Conservation (phyloP, 1,284 basidiomycete genomes). For the Ceratobasidium sp. region DNA sequence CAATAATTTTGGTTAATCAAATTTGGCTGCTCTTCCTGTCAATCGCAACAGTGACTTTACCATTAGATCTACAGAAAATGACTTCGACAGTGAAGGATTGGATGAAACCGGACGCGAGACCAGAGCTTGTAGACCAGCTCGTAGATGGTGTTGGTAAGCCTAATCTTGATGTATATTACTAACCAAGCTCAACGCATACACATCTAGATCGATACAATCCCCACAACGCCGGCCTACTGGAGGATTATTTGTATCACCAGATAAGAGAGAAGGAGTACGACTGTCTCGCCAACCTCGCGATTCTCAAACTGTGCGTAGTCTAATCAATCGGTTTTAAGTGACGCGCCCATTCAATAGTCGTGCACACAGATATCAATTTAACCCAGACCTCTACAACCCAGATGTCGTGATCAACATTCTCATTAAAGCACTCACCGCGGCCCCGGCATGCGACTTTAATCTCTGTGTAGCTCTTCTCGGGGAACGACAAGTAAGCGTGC, state of each 20-base stretch:
- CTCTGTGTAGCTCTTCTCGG: slow-evolving; percentile 92
- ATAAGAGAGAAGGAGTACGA: slow-evolving; percentile 92
- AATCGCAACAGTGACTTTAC: slow-evolving; percentile 4
- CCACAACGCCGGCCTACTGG: slow-evolving; percentile 90
- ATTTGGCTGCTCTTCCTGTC: background rate
- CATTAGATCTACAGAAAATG: slow-evolving; percentile 27
- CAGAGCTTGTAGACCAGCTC: slow-evolving; percentile 88
- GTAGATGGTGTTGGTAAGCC: slow-evolving; percentile 90
- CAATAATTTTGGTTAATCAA: slow-evolving; percentile 37
- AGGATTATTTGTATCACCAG: slow-evolving; percentile 95
- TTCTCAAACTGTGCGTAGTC: slow-evolving; percentile 79
- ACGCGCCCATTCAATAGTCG: slow-evolving; percentile 14
- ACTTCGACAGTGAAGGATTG: slow-evolving; percentile 52
- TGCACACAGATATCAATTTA: slow-evolving; percentile 89
- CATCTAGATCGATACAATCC: slow-evolving; percentile 93
- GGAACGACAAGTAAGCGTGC: slow-evolving; percentile 64
- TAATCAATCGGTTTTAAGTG: slow-evolving; percentile 13
- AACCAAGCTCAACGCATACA: slow-evolving; percentile 31
- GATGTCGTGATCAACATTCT: slow-evolving; percentile 96
- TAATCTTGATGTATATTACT: slow-evolving; percentile 8
- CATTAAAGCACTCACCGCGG: slow-evolving; percentile 87
- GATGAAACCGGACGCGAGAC: slow-evolving; percentile 76
- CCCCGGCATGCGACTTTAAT: slow-evolving; percentile 92
- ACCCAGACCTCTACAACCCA: slow-evolving; percentile 91
- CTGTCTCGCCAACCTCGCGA: slow-evolving; percentile 91